Evolutionary conservation across 179 eudicot species (phyloP), one percentile per base, ranked within the genome.

Genomic region (Amaranthus tricolor): DNA sequence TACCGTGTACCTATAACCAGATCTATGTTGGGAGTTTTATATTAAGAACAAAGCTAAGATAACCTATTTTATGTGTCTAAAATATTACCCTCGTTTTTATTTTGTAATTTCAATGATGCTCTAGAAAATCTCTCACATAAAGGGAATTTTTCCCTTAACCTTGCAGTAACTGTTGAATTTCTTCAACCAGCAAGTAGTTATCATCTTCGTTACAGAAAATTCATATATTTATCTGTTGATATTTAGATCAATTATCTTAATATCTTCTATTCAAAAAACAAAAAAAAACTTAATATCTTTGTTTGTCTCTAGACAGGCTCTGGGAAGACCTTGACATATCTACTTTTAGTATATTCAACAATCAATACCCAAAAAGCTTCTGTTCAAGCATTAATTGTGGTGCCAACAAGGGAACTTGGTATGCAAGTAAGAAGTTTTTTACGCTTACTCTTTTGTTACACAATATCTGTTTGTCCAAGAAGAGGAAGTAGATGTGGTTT

Each of bases 331-430:
- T 81, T 94, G 75, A 91, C 98, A 0, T 94, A 92, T 84, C 89
- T 94, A 74, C 82, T 94, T 71, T 77, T 85, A 73, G 83, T 94
- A 70, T 88, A 79, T 84, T 92, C 97, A 63, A 83, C 78, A 12
- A 76, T 94, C 80, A 89, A 88, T 66, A 60, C 88, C 65, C 83
- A 83, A 76, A 77, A 89, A 56, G 89, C 93, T 59, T 80, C 91
- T 60, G 96, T 94, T 74, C 98, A 94, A 89, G 98, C 98, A 81
- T 79, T 92, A 62, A 84, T 94, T 78, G 91, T 94, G 79, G 97
- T 94, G 24, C 98, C 98, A 21, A 94, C 97, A 43, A 86, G 97
- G 85, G 98, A 94, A 82, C 98, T 94, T 68, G 97, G 98, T 55
- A 94, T 92, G 86, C 98, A 94, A 73, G 98, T 94, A 82, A 77